Conservation (phyloP, 352 stramenopile genomes). For the Aphanomyces invadans region DNA sequence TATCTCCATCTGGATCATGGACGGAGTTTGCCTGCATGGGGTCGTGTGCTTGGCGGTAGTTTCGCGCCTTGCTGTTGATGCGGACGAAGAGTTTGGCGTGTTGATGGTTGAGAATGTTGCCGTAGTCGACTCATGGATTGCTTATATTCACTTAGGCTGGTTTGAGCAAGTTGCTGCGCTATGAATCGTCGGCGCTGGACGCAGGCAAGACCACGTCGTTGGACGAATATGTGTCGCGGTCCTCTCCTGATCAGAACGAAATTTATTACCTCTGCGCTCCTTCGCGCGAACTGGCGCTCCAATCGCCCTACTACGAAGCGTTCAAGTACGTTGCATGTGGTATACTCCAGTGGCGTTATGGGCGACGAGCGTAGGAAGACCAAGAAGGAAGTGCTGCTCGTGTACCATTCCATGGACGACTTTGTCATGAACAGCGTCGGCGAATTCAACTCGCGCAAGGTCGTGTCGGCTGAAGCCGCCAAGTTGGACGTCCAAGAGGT, state of each 20-base stretch:
- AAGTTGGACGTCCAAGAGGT: constrained; percentile 88
- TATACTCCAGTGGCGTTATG: not conserved
- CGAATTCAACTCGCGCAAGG: constrained; percentile 93
- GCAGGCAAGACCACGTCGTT: constrained; percentile 90
- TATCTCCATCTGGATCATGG: no score
- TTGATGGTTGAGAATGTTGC: no score
- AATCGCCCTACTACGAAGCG: constrained; percentile 98
- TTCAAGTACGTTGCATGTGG: constrained; percentile 86
- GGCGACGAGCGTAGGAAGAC: constrained; percentile 42
- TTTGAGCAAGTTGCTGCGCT: constrained; percentile 97
- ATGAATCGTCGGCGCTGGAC: constrained; percentile 94
- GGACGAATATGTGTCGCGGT: constrained; percentile 98
- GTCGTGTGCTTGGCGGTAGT: not conserved
- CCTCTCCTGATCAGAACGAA: constrained; percentile 93
- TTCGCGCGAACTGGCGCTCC: constrained; percentile 89
- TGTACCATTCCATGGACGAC: constrained; percentile 98
- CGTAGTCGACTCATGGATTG: not conserved
- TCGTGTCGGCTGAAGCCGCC: constrained; percentile 94
- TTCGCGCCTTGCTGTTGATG: no score
- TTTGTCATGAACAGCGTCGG: constrained; percentile 99
- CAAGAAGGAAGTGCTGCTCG: constrained; percentile 95
- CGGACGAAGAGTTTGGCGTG: no score
- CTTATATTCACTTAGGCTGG: constrained; percentile 35
- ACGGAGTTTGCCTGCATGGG: no score
- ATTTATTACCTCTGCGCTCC: constrained; percentile 99